phyloP scores from a whole-genome alignment of 345 rosid genomes.

The Barbarea vulgaris region DNA sequence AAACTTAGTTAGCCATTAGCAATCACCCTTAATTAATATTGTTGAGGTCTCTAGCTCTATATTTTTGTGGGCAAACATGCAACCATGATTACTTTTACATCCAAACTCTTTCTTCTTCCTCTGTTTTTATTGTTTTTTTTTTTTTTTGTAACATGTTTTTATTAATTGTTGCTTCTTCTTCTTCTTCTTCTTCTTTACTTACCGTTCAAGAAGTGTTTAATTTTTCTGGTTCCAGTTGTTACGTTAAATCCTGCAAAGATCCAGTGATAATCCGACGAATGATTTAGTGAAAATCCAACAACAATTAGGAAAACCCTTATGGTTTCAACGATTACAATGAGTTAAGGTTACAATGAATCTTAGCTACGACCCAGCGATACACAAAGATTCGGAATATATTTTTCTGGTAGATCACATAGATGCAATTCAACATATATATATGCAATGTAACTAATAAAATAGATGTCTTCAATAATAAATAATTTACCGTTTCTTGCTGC shows the following conservation, averaged over 20 bases:
- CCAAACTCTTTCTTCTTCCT: neutral
- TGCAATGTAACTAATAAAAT: neutral
- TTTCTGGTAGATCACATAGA: neutral
- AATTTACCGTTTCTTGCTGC: neutral
- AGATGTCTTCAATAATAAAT: neutral
- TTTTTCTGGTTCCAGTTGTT: neutral
- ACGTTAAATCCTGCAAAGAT: neutral
- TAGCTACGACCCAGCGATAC: too few species aligned
- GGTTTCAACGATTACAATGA: neutral
- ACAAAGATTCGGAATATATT: too few species aligned
- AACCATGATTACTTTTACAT: neutral
- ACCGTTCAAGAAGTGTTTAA: neutral
- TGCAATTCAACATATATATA: too few species aligned
- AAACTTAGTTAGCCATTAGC: too few species aligned
- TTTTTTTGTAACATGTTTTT: too few species aligned
- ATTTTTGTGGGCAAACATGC: neutral
- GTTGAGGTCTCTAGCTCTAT: too few species aligned
- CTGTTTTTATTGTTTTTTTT: too few species aligned
- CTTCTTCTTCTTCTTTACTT: neutral
- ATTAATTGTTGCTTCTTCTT: too few species aligned
- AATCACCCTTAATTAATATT: too few species aligned
- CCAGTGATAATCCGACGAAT: neutral
- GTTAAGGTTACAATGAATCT: too few species aligned
- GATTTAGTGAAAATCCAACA: too few species aligned
- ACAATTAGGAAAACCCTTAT: neutral